phyloP scores from a whole-genome alignment of 345 rosid genomes.

The Hypericum androsaemum region DNA sequence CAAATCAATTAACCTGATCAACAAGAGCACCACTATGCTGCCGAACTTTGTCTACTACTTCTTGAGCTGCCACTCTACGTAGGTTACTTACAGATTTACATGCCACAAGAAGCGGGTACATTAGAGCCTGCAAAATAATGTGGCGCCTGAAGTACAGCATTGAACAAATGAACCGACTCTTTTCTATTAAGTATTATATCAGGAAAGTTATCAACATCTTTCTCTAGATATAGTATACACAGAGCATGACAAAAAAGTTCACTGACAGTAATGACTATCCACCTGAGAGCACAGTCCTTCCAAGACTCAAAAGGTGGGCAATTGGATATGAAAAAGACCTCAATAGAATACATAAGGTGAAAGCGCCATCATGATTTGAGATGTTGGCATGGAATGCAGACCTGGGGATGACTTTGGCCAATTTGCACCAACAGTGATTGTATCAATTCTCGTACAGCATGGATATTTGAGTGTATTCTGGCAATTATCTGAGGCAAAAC shows the following conservation, averaged over 20 bases:
- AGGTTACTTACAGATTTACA: slow-evolving; percentile 95
- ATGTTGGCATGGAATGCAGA: too few relatives aligned
- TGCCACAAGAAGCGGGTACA: slow-evolving; percentile 99
- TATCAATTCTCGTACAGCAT: slow-evolving; percentile 84
- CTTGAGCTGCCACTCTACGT: slow-evolving; percentile 88
- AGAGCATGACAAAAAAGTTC: too few relatives aligned
- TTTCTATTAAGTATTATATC: too few relatives aligned
- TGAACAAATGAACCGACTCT: too few relatives aligned
- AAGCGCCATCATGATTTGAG: too few relatives aligned
- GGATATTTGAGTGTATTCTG: slow-evolving; percentile 94
- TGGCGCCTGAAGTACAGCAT: too few relatives aligned
- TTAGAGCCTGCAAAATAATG: slow-evolving; percentile 59
- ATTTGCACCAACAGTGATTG: slow-evolving; percentile 91
- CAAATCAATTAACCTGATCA: slow-evolving; percentile 55
- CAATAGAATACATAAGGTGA: too few relatives aligned
- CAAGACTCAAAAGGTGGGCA: too few relatives aligned
- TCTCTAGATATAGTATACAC: too few relatives aligned
- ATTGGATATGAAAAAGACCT: not conserved
- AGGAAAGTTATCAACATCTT: too few relatives aligned
- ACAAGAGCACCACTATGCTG: slow-evolving; percentile 91
- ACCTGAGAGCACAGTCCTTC: too few relatives aligned
- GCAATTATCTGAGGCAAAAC: slow-evolving; percentile 99
- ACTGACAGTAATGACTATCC: too few relatives aligned
- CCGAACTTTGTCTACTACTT: slow-evolving; percentile 95
- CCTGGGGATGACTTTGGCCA: slow-evolving; percentile 98